Evolutionary conservation across 257 asterid genomes (phyloP).

Genomic region (Petunia axillaris): DNA sequence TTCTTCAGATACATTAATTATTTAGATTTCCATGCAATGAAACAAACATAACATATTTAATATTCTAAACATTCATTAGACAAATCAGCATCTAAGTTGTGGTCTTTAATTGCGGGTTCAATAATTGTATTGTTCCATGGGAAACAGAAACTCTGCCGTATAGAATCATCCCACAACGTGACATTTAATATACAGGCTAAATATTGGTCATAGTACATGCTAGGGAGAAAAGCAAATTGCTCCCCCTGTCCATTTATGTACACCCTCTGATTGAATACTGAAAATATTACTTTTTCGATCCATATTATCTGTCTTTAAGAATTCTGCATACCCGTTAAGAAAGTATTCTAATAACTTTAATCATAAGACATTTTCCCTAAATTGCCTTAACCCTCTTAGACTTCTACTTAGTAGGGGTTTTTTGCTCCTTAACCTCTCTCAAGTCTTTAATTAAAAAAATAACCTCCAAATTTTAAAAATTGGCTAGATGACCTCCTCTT

Average conservation of each 20-base stretch:
- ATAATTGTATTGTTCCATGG: constrained; percentile 23
- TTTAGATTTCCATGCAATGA: background rate
- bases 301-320: no score
- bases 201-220: background rate
- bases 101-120: constrained; percentile 17
- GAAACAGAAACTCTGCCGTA: constrained; percentile 6
- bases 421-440: no score
- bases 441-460: no score
- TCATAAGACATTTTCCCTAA: no score
- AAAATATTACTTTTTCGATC: no score
- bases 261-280: background rate
- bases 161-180: constrained; percentile 22
- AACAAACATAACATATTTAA: constrained; percentile 15
- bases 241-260: background rate
- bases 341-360: no score
- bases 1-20: background rate
- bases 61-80: constrained; percentile 20
- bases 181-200: constrained; percentile 9
- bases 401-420: no score
- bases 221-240: background rate
- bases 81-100: constrained; percentile 19
- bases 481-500: no score
- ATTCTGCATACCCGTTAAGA: no score
- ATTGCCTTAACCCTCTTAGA: no score
- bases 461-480: no score